A percentile compares a stretch with the other conserved stretches of the same genome.
phyloP scores from a whole-genome alignment of 2,329 filamentous ascomycete genomes.

The Epichloe gansuensis region DNA sequence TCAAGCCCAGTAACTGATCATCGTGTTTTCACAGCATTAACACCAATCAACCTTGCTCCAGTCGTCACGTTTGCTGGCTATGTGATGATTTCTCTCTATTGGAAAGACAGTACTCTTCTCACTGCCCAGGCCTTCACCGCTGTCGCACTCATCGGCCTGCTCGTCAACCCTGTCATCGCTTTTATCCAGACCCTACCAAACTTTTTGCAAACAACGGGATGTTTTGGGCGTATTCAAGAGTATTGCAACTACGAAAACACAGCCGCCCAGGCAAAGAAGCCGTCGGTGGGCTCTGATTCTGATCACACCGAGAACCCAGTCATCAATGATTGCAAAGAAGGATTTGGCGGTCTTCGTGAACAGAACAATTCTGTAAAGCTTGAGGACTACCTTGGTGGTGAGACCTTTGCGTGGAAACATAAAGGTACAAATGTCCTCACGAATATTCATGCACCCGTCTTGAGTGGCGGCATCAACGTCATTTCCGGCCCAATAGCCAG shows the following conservation, averaged over 20 bases:
- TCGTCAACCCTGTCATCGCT: conserved; percentile 10
- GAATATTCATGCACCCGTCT: too few relatives aligned
- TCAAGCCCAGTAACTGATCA: background rate
- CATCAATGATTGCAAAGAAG: too few relatives aligned
- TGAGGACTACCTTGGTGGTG: background rate
- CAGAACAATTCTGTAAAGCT: background rate
- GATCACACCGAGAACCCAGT: too few relatives aligned
- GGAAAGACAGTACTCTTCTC: conserved; percentile 15
- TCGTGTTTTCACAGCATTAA: conserved; percentile 7
- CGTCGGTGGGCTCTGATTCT: too few relatives aligned
- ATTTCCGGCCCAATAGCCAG: conserved; percentile 25
- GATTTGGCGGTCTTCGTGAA: background rate
- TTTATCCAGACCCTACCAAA: conserved; percentile 20
- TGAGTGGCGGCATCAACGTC: conserved; percentile 15
- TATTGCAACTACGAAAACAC: background rate
- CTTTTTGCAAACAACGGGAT: background rate
- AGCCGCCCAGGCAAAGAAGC: background rate
- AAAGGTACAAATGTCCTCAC: too few relatives aligned
- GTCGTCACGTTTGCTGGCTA: conserved; percentile 10
- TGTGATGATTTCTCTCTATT: conserved; percentile 13
- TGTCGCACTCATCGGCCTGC: conserved; percentile 11
- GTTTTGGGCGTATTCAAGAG: background rate
- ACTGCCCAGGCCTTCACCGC: conserved; percentile 20
- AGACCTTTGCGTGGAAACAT: too few relatives aligned
- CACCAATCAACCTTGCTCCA: conserved; percentile 3